A percentile compares a stretch with the other conserved stretches of the same genome.
Conservation (phyloP, 129 eudicot genomes). For the Helichrysum umbraculigerum region DNA sequence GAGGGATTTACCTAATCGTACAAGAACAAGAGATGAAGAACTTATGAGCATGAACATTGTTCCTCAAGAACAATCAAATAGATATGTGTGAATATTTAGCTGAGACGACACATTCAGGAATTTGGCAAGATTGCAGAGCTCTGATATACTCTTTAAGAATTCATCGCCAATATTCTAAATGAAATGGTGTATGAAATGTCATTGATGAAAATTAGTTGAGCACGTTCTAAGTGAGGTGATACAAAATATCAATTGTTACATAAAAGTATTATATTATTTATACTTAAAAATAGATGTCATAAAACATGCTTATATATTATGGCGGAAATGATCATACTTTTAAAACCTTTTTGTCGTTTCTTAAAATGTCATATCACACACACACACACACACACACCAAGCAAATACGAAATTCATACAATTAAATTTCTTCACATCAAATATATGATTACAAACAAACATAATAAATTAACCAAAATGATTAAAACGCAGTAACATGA, state of each 20-base stretch:
- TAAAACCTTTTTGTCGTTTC: background rate
- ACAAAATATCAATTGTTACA: background rate
- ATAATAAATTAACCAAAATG: background rate
- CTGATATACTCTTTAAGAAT: background rate
- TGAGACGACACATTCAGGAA: conserved; percentile 11
- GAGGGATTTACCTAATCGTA: background rate
- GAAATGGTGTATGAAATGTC: background rate
- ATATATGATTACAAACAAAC: background rate
- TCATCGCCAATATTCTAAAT: background rate
- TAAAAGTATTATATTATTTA: no score
- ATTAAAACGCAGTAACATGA: background rate
- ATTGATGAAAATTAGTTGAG: background rate
- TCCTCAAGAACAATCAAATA: background rate
- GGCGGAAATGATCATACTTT: background rate
- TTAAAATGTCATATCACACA: background rate
- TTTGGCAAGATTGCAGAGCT: background rate
- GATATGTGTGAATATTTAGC: conserved; percentile 12
- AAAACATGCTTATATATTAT: background rate
- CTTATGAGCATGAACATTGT: background rate
- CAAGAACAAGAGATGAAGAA: conserved; percentile 4
- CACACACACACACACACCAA: background rate
- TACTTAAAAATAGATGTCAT: background rate
- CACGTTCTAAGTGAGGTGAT: background rate
- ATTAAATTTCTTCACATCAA: background rate
- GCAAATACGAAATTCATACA: background rate